Percentiles rank a stretch among this genome's conserved stretches.
phyloP scores from a whole-genome alignment of 2,329 filamentous ascomycete species.

The Ceratocystis colombiana region DNA sequence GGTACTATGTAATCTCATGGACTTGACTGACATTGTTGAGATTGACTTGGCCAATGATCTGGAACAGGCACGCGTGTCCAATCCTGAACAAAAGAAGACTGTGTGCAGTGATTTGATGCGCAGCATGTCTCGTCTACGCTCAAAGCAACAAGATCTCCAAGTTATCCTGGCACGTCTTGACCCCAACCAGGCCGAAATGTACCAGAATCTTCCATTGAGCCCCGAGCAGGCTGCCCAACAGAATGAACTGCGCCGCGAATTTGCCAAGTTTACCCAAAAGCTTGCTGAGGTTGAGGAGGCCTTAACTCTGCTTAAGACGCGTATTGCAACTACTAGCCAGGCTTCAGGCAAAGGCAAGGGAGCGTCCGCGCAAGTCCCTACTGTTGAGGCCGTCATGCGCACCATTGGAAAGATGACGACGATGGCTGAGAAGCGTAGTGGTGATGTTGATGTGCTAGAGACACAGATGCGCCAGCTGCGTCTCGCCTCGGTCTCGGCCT shows the following conservation, averaged over 20 bases:
- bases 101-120: slow-evolving; percentile 57
- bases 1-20: slow-evolving; percentile 64
- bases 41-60: slow-evolving; percentile 54
- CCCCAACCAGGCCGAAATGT: slow-evolving; percentile 53
- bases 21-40: slow-evolving; percentile 55
- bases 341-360: slow-evolving; percentile 37
- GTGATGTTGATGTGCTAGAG: slow-evolving; percentile 83
- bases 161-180: slow-evolving; percentile 62
- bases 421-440: slow-evolving; percentile 84
- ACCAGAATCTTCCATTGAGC: slow-evolving; percentile 63
- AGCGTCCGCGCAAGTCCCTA: slow-evolving; percentile 50
- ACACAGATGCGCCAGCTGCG: slow-evolving; percentile 68
- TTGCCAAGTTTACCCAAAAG: slow-evolving; percentile 60
- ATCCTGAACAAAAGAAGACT: slow-evolving; percentile 58
- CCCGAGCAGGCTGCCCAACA: slow-evolving; percentile 77
- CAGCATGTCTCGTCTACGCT: slow-evolving; percentile 61
- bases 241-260: slow-evolving; percentile 68
- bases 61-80: slow-evolving; percentile 56
- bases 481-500: slow-evolving; percentile 34
- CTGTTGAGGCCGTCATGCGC: slow-evolving; percentile 80
- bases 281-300: slow-evolving; percentile 72
- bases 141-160: slow-evolving; percentile 67
- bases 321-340: slow-evolving; percentile 52
- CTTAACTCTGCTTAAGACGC: slow-evolving; percentile 67
- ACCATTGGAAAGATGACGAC: slow-evolving; percentile 88